A percentile compares a stretch with the other conserved stretches of the same genome.
phyloP scores from a whole-genome alignment of 768 basidiomycete genomes.

The Lentinus brumalis region DNA sequence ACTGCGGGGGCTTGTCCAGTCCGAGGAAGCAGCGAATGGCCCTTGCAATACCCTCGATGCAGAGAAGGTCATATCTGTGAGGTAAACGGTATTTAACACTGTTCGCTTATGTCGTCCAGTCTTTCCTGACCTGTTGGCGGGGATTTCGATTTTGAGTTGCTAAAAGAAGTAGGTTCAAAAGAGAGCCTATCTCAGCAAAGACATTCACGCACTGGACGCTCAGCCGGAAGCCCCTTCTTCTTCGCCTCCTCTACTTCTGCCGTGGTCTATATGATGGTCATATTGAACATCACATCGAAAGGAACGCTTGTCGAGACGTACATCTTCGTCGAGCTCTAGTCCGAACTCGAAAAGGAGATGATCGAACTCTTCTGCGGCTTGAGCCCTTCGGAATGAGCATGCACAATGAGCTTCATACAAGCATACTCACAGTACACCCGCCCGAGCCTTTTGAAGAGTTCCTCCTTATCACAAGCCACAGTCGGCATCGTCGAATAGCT shows the following conservation, averaged over 20 bases:
- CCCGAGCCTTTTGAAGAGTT: constrained; percentile 87
- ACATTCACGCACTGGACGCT: constrained; percentile 65
- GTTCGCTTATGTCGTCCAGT: not conserved
- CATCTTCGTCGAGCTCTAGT: constrained; percentile 96
- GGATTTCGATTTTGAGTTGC: constrained; percentile 99
- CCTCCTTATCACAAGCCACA: constrained; percentile 91
- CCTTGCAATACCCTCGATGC: constrained; percentile 93
- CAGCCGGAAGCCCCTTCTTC: constrained; percentile 83
- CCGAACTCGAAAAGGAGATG: constrained; percentile 96
- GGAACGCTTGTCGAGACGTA: constrained; percentile 40
- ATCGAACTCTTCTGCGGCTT: constrained; percentile 95
- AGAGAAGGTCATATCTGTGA: constrained; percentile 91
- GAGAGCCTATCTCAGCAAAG: not conserved
- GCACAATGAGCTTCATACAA: constrained; percentile 19
- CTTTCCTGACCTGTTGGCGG: constrained; percentile 81
- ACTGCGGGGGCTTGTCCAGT: constrained; percentile 64
- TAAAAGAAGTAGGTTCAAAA: constrained; percentile 35
- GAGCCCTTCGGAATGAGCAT: constrained; percentile 18
- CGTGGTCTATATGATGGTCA: constrained; percentile 64
- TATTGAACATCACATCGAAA: no score
- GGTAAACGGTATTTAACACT: not conserved
- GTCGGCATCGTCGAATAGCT: constrained; percentile 71
- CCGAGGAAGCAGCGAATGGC: constrained; percentile 83
- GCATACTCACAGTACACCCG: constrained; percentile 69
- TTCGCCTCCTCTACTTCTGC: constrained; percentile 80